Base-by-base conservation (phyloP, 2,329 filamentous ascomycete species). In the Neopestalotiopsis clavispora region DNA sequence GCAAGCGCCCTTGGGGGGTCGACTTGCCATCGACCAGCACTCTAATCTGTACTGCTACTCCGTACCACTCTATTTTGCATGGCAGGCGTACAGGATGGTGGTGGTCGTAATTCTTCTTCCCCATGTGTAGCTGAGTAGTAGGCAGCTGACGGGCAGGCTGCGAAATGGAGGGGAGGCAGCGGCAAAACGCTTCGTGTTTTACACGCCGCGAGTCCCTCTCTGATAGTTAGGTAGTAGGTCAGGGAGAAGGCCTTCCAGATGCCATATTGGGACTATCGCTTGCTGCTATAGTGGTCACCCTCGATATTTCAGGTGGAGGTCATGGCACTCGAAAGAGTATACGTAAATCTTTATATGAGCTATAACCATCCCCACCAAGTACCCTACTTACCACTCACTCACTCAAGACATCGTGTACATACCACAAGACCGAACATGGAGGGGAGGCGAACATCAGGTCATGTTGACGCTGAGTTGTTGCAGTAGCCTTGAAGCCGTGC, bases 1-100 rank as follows among this genome's bases (percentile, higher is more conserved):
- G 74, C 75, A 78, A 78, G 76, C 76, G 76, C 76, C 76, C 45
- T 52, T 52, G 45, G 45, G 73, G 74, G 75, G 76, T 72, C 74
- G 74, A 65, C 71, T 71, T 68, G 72, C 57, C 42, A 52, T 52
- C 45, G 45, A 20, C 70, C 72, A 72, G 72, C 73, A 71, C 72
- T 28, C 23, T 28, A 28, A 28, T 28, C 23, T 28, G 71, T 69
- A 70, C 60, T 64, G 23, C 40, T 49, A 49, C 20, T 62, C 13
- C 32, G 9, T 42, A 58, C 59, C 69, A 69, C 69, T 52, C 67
- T 72, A 70, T 71, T 70, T 70, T 30, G 64, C 59, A 62, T 34
- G 57, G 57, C 57, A 17, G 45, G 45, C 45, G 45, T 52, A 52
- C 45, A 20, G 23, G 45, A 52, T 52, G 45, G 17, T n/a, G 23